These are phyloP conservation scores for Cinnamomum chago DNA, from an alignment of 164 flowering plant species.

Conservation along the genomic window DNA sequence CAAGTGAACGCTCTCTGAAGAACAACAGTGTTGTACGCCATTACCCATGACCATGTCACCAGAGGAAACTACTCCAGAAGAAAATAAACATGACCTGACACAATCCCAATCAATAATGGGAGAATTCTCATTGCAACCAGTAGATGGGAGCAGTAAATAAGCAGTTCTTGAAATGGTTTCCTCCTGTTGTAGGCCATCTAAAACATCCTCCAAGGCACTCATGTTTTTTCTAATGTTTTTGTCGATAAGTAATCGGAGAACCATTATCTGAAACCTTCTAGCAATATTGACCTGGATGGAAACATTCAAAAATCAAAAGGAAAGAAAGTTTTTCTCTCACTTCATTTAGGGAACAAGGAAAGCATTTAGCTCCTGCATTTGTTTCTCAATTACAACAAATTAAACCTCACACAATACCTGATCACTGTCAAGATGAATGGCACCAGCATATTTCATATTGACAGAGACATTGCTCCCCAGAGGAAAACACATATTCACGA, in stretches of 20 bases:
- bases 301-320: neutral
- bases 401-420: slow-evolving; percentile 29
- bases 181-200: slow-evolving; percentile 14
- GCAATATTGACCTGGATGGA: slow-evolving; percentile 50
- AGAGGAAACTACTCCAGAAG: slow-evolving; percentile 4
- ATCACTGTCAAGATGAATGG: slow-evolving; percentile 28
- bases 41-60: slow-evolving; percentile 6
- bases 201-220: slow-evolving; percentile 25
- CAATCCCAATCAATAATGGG: slow-evolving; percentile 47
- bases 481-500: slow-evolving; percentile 28
- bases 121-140: neutral
- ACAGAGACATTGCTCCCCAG: slow-evolving; percentile 38
- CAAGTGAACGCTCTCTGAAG: slow-evolving; percentile 9
- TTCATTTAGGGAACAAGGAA: neutral
- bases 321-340: neutral
- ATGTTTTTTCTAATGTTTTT: slow-evolving; percentile 13
- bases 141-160: slow-evolving; percentile 67
- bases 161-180: slow-evolving; percentile 24
- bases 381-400: neutral
- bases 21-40: slow-evolving; percentile 3
- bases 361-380: neutral
- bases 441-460: slow-evolving; percentile 39
- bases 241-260: slow-evolving; percentile 50
- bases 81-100: slow-evolving; percentile 33
- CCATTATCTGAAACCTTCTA: slow-evolving; percentile 49